phyloP scores from a whole-genome alignment of 2,329 filamentous ascomycete genomes.

The Tolypocladium tropicale region DNA sequence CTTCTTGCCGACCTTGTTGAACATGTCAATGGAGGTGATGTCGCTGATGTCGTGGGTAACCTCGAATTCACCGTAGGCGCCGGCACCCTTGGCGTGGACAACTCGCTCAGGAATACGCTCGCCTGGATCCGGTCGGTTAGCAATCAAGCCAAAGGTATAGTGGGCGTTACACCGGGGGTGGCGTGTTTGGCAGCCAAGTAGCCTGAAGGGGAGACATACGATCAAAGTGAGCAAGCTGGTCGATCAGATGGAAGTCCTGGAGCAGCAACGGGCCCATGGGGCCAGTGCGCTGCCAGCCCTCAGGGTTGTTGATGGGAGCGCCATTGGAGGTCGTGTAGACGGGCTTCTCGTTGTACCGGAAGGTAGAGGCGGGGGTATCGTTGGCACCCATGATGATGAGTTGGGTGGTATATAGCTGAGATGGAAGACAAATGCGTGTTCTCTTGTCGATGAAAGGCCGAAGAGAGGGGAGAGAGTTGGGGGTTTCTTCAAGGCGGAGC shows the following conservation, averaged over 20 bases:
- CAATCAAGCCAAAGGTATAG: neutral
- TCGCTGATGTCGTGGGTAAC: slow-evolving; percentile 47
- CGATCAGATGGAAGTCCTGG: slow-evolving; percentile 56
- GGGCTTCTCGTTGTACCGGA: slow-evolving; percentile 46
- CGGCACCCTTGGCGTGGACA: slow-evolving; percentile 23
- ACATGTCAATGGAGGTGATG: slow-evolving; percentile 42
- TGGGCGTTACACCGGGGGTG: neutral
- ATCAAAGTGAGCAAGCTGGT: slow-evolving; percentile 45
- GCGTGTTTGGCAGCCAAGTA: neutral
- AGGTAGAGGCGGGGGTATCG: slow-evolving; percentile 32
- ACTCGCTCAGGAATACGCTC: slow-evolving; percentile 39
- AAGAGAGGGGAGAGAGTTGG: neutral
- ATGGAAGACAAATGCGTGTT: neutral
- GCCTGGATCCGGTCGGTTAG: slow-evolving; percentile 4
- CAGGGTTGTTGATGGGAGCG: slow-evolving; percentile 42
- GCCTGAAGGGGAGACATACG: slow-evolving; percentile 13
- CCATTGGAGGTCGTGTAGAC: slow-evolving; percentile 52
- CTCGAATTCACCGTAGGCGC: slow-evolving; percentile 49
- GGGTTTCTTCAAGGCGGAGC: neutral
- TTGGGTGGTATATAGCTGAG: neutral
- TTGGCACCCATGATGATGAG: slow-evolving; percentile 29
- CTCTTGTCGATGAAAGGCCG: neutral
- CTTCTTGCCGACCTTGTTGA: slow-evolving; percentile 43
- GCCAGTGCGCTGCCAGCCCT: slow-evolving; percentile 40
- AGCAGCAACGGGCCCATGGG: slow-evolving; percentile 48